Evolutionary conservation across 306 rosid species (phyloP), one percentile per base, ranked within the genome.

Genomic region (Cucurbita ficifolia): DNA sequence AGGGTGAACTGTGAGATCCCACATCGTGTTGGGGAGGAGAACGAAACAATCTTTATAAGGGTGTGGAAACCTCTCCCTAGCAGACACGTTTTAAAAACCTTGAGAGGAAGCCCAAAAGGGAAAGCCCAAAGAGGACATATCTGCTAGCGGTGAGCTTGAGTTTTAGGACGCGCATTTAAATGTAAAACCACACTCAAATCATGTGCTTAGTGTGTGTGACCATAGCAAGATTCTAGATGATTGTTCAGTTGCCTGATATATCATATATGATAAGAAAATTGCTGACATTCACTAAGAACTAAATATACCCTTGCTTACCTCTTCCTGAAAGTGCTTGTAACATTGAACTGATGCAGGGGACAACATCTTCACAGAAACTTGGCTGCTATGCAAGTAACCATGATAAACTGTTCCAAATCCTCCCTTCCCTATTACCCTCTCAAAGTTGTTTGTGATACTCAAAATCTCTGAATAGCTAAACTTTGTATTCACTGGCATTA

Each of bases 371-470:
- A 83, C 84, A 33, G 86, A 85, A 55, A 86, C 79, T 77, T 83
- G 76, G 35, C 24, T 77, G 14, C 80, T 57, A 42, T 60, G 78
- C 36, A 77, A 42, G 59, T 36, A 60, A 16, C 90, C 89, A 39
- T 63, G 51, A 38, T 81, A 83, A 40, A 83, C 89, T 51, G 69
- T 79, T 76, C 89, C 87, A 57, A 83, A 79, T 60, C 86, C 89
- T 60, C 87, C 89, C 78, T 70, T 83, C 1, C 84, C 87, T 40
- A 83, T 19, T 24, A 69, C 58, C 39, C 24, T 78, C 79, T 72
- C 79, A 51, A 81, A 83, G 59, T 86, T 83, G 42, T 79, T 77
- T 7, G 89, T 83, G 21, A 86, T 81, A 35, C 73, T 35, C 17
- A 77, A 68, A 52, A 83, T 40, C 42, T 79, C 76, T 1, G 78